Evolutionary conservation across 495 filamentous ascomycete genomes (phyloP).

Genomic region (Talaromyces nanjingensis): DNA sequence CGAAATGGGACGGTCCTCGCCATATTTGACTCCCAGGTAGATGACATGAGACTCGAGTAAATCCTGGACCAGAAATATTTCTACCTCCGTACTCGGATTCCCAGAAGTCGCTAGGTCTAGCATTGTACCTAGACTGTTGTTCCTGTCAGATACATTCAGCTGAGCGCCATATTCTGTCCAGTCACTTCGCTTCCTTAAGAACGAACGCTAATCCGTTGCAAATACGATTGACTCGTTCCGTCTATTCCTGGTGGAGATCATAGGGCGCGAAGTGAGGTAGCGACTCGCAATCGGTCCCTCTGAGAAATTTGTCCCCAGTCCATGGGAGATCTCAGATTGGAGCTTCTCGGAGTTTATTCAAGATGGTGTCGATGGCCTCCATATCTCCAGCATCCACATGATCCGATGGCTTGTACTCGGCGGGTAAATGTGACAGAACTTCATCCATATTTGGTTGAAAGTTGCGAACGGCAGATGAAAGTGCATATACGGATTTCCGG

Average conservation of each 20-base stretch:
- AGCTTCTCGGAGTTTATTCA: conserved; percentile 53
- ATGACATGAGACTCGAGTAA: not conserved
- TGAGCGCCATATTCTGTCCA: not conserved
- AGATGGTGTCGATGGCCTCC: conserved; percentile 71
- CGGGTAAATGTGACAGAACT: conserved; percentile 53
- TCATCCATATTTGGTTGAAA: conserved; percentile 69
- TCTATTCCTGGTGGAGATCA: no score
- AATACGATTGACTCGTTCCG: not conserved
- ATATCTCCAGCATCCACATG: conserved; percentile 73
- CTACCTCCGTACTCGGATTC: not conserved
- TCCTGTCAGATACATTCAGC: not conserved
- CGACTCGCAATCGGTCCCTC: not conserved
- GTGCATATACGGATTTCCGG: conserved; percentile 79
- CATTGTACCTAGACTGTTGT: not conserved
- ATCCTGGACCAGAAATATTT: not conserved
- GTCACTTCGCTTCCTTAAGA: not conserved
- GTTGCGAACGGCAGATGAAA: conserved; percentile 79
- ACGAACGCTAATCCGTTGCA: not conserved
- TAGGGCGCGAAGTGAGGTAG: not conserved
- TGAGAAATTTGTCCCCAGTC: no score
- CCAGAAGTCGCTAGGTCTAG: not conserved
- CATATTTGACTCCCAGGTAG: not conserved
- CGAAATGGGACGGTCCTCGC: not conserved
- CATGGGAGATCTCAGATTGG: not conserved
- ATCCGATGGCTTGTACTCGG: conserved; percentile 48